Evolutionary conservation across 441 rosid species (phyloP), one percentile per base, ranked within the genome.

Genomic region (Bruguiera hainesii): DNA sequence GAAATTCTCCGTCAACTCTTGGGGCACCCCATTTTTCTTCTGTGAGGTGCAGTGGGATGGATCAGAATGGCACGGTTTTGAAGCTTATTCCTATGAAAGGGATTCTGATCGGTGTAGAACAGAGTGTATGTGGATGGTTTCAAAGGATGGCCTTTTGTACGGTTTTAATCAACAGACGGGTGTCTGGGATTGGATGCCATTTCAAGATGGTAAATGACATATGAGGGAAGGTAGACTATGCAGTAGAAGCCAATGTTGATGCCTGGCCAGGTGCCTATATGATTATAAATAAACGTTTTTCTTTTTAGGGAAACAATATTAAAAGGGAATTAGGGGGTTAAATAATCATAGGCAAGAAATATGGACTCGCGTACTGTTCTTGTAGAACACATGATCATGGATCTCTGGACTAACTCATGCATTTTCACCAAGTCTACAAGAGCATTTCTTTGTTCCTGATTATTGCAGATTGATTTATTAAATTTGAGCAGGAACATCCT

Each of bases 1-100:
- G 76, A 61, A 56, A 7, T 72, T 72, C 61, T 66, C 52, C 4
- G 63, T 26, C 0, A 69, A 69, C 37, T 26, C 62, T 20, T 61
- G 56, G 61, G 66, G 73, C 23, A 55, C 73, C 30, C 46, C 73
- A n/a, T 31, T 70, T 63, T 63, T 42, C 19, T 63, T 56, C 30
- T 70, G 73, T 48, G 57, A 70, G 30, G 68, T 70, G 63, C 62
- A 48, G 20, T 70, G 73, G 73, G 67, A 56, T 31, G 7, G 30
- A 6, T 70, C 68, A 11, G 33, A 11, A 28, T 56, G 68, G 73
- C 73, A 63, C 73, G 53, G 57, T 48, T 70, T 70, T 30, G 73
- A 56, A 39, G 73, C 73, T 2, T 70, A 70, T 29, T 48, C 68
- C 3, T 42, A 56, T 56, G 33, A 48, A 20, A 20, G 62, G 56